phyloP scores from a whole-genome alignment of 1,139 yeast genomes.

The Zygosaccharomyces sapae region DNA sequence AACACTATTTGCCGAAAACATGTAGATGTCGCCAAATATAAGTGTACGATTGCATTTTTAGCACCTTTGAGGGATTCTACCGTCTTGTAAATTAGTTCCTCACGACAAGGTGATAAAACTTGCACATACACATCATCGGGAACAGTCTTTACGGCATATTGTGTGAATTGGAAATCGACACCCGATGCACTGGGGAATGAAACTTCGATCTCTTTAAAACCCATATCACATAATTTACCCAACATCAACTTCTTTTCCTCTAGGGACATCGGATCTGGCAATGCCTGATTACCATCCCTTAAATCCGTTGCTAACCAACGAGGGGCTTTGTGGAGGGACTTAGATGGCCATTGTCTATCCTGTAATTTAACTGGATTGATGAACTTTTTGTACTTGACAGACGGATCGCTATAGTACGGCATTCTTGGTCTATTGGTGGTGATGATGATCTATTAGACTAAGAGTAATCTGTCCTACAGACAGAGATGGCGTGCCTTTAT shows the following conservation, averaged over 20 bases:
- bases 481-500: not conserved
- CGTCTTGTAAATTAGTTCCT: constrained; percentile 81
- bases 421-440: not conserved
- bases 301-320: constrained; percentile 95
- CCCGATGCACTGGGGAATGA: constrained; percentile 97
- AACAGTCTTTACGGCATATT: constrained; percentile 86
- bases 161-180: constrained; percentile 91
- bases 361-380: constrained; percentile 60
- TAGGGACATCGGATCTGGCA: constrained; percentile 95
- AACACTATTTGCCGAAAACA: constrained; percentile 88
- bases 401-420: constrained; percentile 60
- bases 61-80: constrained; percentile 88
- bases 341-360: constrained; percentile 84
- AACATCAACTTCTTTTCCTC: constrained; percentile 86
- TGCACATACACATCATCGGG: constrained; percentile 93
- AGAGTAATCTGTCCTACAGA: not conserved
- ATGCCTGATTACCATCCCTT: constrained; percentile 94
- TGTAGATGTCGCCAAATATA: constrained; percentile 88
- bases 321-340: constrained; percentile 72
- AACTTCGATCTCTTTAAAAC: constrained; percentile 95
- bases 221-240: constrained; percentile 77
- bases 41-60: constrained; percentile 82
- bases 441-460: not conserved
- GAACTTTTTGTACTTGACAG: constrained; percentile 68
- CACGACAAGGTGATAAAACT: constrained; percentile 88